These are phyloP conservation scores for Suillus spraguei DNA, from an alignment of 768 basidiomycete species.

Conservation along the genomic window DNA sequence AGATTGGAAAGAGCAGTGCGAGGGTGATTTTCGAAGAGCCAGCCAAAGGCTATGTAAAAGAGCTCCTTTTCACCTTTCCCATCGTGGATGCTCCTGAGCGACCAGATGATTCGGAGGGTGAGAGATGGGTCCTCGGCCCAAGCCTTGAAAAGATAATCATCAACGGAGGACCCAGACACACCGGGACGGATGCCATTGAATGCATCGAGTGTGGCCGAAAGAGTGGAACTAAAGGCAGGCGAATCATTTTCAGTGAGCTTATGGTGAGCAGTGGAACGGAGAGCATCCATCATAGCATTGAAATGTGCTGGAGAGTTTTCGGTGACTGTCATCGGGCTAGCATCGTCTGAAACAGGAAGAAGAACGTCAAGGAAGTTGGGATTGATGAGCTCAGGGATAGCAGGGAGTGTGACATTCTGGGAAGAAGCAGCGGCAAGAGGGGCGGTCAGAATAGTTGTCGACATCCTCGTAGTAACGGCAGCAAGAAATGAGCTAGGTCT, in stretches of 20 bases:
- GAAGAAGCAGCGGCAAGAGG: constrained; percentile 27
- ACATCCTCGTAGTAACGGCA: constrained; percentile 5
- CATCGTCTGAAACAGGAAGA: constrained; percentile 37
- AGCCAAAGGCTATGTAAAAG: constrained; percentile 69
- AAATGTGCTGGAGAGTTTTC: constrained; percentile 16
- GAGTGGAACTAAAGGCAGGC: constrained; percentile 53
- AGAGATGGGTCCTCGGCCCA: constrained; percentile 61
- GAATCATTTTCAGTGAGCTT: constrained; percentile 54
- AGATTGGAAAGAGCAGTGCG: constrained; percentile 70
- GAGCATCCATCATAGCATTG: constrained; percentile 60
- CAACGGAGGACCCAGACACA: constrained; percentile 25
- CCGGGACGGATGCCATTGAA: constrained; percentile 46
- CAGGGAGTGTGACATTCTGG: constrained; percentile 55
- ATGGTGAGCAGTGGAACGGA: constrained; percentile 43
- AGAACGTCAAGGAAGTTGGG: constrained; percentile 59
- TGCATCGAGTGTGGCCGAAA: constrained; percentile 55
- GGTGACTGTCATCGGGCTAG: constrained; percentile 3
- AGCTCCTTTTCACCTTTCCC: constrained; percentile 61
- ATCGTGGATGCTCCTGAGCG: constrained; percentile 68
- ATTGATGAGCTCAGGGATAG: constrained; percentile 59
- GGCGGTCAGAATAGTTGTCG: constrained; percentile 1
- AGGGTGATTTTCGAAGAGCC: constrained; percentile 71
- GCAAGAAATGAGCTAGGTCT: background rate
- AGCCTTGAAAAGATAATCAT: constrained; percentile 43
- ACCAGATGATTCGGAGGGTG: constrained; percentile 72